phyloP scores from a whole-genome alignment of 1,139 yeast species.

The Taphrina flavorubra region DNA sequence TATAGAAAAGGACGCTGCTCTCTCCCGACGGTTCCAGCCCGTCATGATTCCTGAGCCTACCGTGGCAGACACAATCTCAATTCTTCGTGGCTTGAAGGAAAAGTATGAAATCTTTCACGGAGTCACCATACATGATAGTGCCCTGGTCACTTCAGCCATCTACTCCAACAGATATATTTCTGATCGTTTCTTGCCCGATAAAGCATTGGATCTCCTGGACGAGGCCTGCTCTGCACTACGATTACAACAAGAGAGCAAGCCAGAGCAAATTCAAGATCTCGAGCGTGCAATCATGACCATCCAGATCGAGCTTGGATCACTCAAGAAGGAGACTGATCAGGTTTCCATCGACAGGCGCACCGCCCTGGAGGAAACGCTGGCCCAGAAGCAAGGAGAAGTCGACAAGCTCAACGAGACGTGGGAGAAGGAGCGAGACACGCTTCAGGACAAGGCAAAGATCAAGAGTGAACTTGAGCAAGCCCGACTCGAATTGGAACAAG shows the following conservation, averaged over 20 bases:
- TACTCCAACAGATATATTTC: constrained; percentile 89
- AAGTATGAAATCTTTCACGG: constrained; percentile 97
- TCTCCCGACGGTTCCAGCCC: constrained; percentile 90
- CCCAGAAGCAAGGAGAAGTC: constrained; percentile 67
- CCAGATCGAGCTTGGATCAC: constrained; percentile 89
- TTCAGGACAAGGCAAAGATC: constrained; percentile 76
- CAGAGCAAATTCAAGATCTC: constrained; percentile 87
- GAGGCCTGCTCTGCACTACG: constrained; percentile 96
- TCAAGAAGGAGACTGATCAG: constrained; percentile 89
- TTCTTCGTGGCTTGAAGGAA: constrained; percentile 89
- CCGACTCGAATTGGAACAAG: constrained; percentile 76
- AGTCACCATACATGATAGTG: constrained; percentile 91
- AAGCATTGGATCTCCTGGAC: constrained; percentile 82
- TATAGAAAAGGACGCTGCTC: constrained; percentile 89
- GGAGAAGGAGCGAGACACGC: constrained; percentile 74
- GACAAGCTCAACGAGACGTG: constrained; percentile 75
- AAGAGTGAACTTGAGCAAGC: constrained; percentile 85
- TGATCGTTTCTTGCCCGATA: constrained; percentile 90
- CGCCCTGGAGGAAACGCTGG: constrained; percentile 67
- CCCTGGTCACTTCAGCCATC: constrained; percentile 91
- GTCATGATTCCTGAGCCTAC: constrained; percentile 88
- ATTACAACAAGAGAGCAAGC: constrained; percentile 94
- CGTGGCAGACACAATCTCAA: constrained; percentile 88
- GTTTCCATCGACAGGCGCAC: constrained; percentile 76
- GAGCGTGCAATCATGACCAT: constrained; percentile 92